A percentile compares a stretch with the other conserved stretches of the same genome.
These are phyloP conservation scores for Sporothrix sp. DNA, from an alignment of 2,329 filamentous ascomycete species.

Conservation along the genomic window DNA sequence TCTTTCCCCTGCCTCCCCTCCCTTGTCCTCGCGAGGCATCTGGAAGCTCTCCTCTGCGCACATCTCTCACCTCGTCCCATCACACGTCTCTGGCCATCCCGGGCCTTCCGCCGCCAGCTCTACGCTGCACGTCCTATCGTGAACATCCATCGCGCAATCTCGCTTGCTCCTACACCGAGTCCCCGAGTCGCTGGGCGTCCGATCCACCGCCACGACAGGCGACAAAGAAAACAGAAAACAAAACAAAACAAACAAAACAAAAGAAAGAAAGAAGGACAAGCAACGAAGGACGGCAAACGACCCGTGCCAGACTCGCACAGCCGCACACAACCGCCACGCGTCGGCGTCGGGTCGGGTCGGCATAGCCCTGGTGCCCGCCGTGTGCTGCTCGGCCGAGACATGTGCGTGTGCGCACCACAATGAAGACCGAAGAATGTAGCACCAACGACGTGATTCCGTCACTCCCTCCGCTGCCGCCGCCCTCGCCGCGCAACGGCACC, in stretches of 20 bases:
- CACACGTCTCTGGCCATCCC: neutral
- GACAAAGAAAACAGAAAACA: neutral
- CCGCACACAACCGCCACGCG: neutral
- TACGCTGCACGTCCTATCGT: neutral
- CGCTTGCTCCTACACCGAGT: constrained; percentile 9
- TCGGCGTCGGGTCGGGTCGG: constrained; percentile 5
- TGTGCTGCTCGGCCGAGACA: constrained; percentile 9
- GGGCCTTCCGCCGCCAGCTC: neutral
- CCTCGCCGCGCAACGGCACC: neutral
- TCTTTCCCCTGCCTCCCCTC: neutral
- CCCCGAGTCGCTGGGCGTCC: neutral
- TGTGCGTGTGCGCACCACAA: constrained; percentile 14
- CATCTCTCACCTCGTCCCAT: neutral
- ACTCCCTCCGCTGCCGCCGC: constrained; percentile 10
- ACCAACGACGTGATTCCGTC: constrained; percentile 14
- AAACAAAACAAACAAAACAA: neutral
- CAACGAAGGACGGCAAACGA: neutral
- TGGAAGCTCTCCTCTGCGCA: neutral
- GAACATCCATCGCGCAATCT: neutral
- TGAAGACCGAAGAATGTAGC: constrained; percentile 19
- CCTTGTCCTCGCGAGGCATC: neutral
- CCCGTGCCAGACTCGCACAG: neutral
- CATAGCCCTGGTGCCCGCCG: constrained; percentile 3
- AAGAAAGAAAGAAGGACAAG: neutral
- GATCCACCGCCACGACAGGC: neutral